Percentiles rank a stretch among this genome's conserved stretches.
Conservation (phyloP, 257 asterid species). For the Leonotis leonurus region DNA sequence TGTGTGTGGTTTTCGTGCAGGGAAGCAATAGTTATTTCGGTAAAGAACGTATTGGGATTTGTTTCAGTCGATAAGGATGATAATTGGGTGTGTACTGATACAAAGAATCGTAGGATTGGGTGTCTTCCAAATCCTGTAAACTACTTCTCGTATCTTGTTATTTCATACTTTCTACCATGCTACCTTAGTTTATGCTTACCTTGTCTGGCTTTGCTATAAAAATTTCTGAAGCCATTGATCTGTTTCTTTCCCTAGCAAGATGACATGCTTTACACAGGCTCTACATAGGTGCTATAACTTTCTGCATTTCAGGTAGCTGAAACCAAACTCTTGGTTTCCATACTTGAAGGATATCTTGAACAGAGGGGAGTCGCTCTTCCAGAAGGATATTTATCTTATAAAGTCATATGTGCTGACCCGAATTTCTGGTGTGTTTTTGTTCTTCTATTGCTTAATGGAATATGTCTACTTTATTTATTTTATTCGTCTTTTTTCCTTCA, state of each 20-base stretch:
- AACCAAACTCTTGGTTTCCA: slow-evolving; percentile 47
- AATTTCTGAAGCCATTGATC: no score
- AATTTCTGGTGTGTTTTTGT: slow-evolving; percentile 52
- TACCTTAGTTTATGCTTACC: no score
- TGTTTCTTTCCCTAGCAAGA: not conserved
- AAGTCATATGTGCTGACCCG: slow-evolving; percentile 80
- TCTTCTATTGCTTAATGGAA: not conserved
- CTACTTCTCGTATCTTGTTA: slow-evolving; percentile 14
- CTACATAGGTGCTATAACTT: not conserved
- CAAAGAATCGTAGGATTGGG: slow-evolving; percentile 29
- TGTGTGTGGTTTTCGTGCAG: slow-evolving; percentile 31
- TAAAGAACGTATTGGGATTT: slow-evolving; percentile 44
- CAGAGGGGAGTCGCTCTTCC: slow-evolving; percentile 86
- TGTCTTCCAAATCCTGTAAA: slow-evolving; percentile 54
- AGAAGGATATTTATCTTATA: slow-evolving; percentile 64
- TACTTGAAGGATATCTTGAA: slow-evolving; percentile 79
- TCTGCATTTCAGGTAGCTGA: slow-evolving; percentile 54
- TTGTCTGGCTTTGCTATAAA: no score
- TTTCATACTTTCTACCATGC: not conserved
- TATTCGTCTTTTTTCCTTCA: not conserved
- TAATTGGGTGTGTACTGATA: slow-evolving; percentile 48
- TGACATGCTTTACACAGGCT: not conserved
- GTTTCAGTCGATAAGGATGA: slow-evolving; percentile 50
- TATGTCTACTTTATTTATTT: not conserved
- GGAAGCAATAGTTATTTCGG: slow-evolving; percentile 59